Evolutionary conservation across 2,329 filamentous ascomycete species (phyloP), one percentile per base, ranked within the genome.

Genomic region (Arthroderma sp.): DNA sequence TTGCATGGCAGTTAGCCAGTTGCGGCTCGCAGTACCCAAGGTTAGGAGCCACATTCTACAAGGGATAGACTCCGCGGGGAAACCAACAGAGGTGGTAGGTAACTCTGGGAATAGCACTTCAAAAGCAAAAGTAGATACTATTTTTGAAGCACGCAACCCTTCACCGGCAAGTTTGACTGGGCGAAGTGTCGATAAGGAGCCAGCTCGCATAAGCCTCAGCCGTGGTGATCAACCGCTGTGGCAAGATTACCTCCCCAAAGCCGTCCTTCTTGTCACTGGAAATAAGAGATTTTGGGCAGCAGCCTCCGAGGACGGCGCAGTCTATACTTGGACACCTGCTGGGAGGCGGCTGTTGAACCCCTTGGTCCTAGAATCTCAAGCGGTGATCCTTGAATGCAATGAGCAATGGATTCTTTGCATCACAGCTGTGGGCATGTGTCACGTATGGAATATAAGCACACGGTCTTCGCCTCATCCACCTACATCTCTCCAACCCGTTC

Each of bases 271-370:
- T 1, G 81, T 93, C 1, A 91, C 89, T 0, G 93, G 87, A 2
- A 96, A 87, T 61, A 80, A 82, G 54, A 80, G 83, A 53, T 88
- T 96, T 59, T 98, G 91, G 84, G 83, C 85, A 0, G 89, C 83
- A 10, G 88, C 84, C 6, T 95, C 88, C 56, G 91, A 98, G 61
- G 91, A 96, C 57, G 91, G 87, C 10, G 85, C 81, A 11, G 61
- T 98, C 5, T 85, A 94, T 58, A 76, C 85, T 6, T 98, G 91
- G 88, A 89, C 88, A 1, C 86, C 89, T 1, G 86, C 88, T 9
- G 91, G 91, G 8, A 78, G 93, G 49, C 78, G 93, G 43, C 70
- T 94, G 22, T 71, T 94, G 45, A 94, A 85, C 56, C 80, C 88
- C 4, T 73, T 95, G 51, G 75, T 95, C 4, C 68, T 96, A 10